phyloP scores from a whole-genome alignment of 768 basidiomycete species.

The Boletus vermiculosoides region DNA sequence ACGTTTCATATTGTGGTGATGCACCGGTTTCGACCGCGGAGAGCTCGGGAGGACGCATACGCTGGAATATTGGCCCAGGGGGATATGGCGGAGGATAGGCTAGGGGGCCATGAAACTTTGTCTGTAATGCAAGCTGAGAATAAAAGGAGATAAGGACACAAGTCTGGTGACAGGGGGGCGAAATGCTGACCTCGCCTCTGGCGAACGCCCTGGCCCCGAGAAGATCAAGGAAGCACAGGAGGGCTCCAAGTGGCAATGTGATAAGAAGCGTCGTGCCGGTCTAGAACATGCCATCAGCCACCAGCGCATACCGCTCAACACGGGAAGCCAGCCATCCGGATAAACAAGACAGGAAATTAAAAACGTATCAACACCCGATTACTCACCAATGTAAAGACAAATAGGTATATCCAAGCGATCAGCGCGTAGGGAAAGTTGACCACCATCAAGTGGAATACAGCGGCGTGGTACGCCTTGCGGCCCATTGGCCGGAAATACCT shows the following conservation, averaged over 20 bases:
- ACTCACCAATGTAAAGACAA: conserved; percentile 78
- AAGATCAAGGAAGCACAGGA: conserved; percentile 75
- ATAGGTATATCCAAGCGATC: conserved; percentile 74
- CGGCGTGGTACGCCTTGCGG: conserved; percentile 55
- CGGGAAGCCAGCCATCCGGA: neutral
- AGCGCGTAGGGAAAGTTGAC: conserved; percentile 80
- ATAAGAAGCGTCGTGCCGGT: conserved; percentile 78
- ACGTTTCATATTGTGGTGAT: conserved; percentile 51
- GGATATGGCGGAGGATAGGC: conserved; percentile 62
- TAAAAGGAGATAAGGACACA: conserved; percentile 14
- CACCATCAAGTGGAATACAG: conserved; percentile 66
- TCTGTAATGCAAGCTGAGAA: conserved; percentile 61
- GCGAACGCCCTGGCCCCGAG: conserved; percentile 71
- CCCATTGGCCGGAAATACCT: conserved; percentile 66
- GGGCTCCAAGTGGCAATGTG: conserved; percentile 71
- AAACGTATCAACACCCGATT: conserved; percentile 27
- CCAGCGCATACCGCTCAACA: conserved; percentile 10
- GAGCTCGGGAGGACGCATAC: conserved; percentile 47
- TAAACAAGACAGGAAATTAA: neutral
- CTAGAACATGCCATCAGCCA: conserved; percentile 38
- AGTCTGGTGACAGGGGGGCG: neutral
- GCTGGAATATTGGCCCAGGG: conserved; percentile 75
- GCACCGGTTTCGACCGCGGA: conserved; percentile 50
- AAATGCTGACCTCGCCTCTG: conserved; percentile 57
- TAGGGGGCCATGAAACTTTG: conserved; percentile 65